These are phyloP conservation scores for Picochlorum sp. DNA, from an alignment of 139 green algal species.

Conservation along the genomic window DNA sequence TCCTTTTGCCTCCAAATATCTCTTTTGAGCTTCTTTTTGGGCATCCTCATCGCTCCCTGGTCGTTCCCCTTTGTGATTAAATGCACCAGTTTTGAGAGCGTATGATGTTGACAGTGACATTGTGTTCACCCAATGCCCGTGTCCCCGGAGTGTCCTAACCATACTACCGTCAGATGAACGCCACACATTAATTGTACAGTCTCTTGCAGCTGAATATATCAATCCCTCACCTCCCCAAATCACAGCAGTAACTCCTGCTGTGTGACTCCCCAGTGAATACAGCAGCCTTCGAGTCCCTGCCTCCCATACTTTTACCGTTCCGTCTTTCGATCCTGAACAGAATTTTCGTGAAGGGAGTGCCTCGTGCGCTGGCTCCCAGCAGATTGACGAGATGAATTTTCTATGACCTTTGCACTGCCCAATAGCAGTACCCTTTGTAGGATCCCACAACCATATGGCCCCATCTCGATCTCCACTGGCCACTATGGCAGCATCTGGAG, in stretches of 20 bases:
- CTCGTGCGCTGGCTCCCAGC: slow-evolving; percentile 91
- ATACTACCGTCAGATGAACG: slow-evolving; percentile 67
- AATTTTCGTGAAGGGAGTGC: slow-evolving; percentile 63
- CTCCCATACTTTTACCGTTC: slow-evolving; percentile 59
- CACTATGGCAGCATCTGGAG: slow-evolving; percentile 67
- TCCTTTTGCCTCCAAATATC: slow-evolving; percentile 52
- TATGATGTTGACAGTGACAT: slow-evolving; percentile 79
- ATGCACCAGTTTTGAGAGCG: slow-evolving; percentile 79
- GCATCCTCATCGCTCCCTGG: slow-evolving; percentile 32
- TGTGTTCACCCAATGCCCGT: slow-evolving; percentile 98
- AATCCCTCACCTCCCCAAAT: slow-evolving; percentile 89
- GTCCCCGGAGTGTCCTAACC: slow-evolving; percentile 72
- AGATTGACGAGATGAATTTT: slow-evolving; percentile 86
- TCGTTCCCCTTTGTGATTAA: slow-evolving; percentile 74
- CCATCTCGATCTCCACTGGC: slow-evolving; percentile 82
- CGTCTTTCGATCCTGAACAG: slow-evolving; percentile 72
- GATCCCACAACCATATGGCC: slow-evolving; percentile 80
- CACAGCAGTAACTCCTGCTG: slow-evolving; percentile 64
- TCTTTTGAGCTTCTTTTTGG: slow-evolving; percentile 35
- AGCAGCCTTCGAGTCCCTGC: slow-evolving; percentile 18
- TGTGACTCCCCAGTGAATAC: slow-evolving; percentile 57
- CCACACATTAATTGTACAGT: slow-evolving; percentile 88
- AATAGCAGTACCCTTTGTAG: slow-evolving; percentile 37
- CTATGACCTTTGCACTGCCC: slow-evolving; percentile 76
- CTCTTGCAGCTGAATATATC: slow-evolving; percentile 76